These are phyloP conservation scores for Penstemon davidsonii DNA, from an alignment of 257 asterid species.

Conservation along the genomic window DNA sequence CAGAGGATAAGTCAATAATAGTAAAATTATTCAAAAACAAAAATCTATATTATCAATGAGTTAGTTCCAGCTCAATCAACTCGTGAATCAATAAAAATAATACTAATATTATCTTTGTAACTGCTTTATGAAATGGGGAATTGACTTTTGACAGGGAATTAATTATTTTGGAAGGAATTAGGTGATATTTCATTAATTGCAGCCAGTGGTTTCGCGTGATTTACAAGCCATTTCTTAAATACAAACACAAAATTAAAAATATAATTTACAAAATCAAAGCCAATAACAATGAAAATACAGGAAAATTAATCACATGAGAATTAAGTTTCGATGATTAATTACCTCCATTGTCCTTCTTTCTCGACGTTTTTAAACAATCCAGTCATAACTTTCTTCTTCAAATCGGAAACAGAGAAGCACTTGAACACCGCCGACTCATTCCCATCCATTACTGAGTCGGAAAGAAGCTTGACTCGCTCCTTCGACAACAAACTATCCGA, in stretches of 20 bases:
- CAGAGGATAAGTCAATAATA: too few relatives aligned
- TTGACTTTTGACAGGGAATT: conserved; percentile 2
- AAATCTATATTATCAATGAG: conserved; percentile 13
- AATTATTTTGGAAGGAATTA: conserved; percentile 20
- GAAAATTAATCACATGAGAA: not conserved
- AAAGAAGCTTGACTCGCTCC: conserved; percentile 53
- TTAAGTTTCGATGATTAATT: conserved; percentile 9
- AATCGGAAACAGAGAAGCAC: conserved; percentile 76
- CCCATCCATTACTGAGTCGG: conserved; percentile 40
- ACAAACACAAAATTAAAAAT: not conserved
- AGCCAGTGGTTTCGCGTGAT: conserved; percentile 45
- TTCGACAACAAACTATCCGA: conserved; percentile 65
- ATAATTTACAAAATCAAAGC: not conserved
- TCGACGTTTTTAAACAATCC: conserved; percentile 63
- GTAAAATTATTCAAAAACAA: too few relatives aligned
- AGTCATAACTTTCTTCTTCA: conserved; percentile 80
- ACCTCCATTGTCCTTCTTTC: conserved; percentile 95
- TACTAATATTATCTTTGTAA: not conserved
- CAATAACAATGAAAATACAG: too few relatives aligned
- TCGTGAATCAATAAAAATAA: not conserved
- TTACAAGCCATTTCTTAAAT: conserved; percentile 26
- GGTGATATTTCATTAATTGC: conserved; percentile 33
- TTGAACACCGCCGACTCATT: conserved; percentile 54
- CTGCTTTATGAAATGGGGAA: not conserved
- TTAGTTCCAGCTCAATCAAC: conserved; percentile 15